A percentile compares a stretch with the other conserved stretches of the same genome.
phyloP scores from a whole-genome alignment of 2,329 filamentous ascomycete genomes.

The Cladosporium oxysporum region DNA sequence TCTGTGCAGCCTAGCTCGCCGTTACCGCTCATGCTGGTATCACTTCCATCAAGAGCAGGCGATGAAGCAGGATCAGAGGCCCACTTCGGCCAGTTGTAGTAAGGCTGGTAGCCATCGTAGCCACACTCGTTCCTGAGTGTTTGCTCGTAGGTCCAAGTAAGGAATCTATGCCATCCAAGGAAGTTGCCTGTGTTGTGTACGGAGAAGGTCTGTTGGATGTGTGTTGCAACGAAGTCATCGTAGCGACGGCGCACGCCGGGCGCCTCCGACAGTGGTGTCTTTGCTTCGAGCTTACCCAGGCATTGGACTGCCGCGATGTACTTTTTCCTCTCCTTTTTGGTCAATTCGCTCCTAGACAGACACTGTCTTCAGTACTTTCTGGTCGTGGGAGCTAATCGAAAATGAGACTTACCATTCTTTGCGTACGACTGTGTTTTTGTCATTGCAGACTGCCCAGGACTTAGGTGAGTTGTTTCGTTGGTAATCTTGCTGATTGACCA shows the following conservation, averaged over 20 bases:
- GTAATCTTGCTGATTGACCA: constrained; percentile 8
- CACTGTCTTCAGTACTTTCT: background rate
- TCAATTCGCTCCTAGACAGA: constrained; percentile 26
- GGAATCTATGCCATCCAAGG: constrained; percentile 47
- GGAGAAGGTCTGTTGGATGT: constrained; percentile 32
- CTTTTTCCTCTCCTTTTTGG: constrained; percentile 27
- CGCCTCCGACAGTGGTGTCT: constrained; percentile 20
- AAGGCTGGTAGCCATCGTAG: constrained; percentile 47
- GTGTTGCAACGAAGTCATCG: constrained; percentile 35
- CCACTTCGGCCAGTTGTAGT: constrained; percentile 53
- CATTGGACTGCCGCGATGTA: constrained; percentile 27
- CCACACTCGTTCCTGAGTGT: constrained; percentile 47
- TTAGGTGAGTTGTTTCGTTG: background rate
- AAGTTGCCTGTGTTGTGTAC: constrained; percentile 36
- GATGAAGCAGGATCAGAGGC: constrained; percentile 47
- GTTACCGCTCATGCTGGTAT: constrained; percentile 42
- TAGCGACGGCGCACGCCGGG: constrained; percentile 34
- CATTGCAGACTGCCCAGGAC: constrained; percentile 10
- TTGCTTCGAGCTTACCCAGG: constrained; percentile 20
- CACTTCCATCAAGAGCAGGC: constrained; percentile 58
- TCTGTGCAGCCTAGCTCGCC: constrained; percentile 24
- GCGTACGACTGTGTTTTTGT: constrained; percentile 43
- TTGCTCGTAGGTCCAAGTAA: constrained; percentile 45
- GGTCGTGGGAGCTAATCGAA: background rate
- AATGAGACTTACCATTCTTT: constrained; percentile 43